phyloP scores from a whole-genome alignment of 1,284 basidiomycete species.

The Ustilago tritici region DNA sequence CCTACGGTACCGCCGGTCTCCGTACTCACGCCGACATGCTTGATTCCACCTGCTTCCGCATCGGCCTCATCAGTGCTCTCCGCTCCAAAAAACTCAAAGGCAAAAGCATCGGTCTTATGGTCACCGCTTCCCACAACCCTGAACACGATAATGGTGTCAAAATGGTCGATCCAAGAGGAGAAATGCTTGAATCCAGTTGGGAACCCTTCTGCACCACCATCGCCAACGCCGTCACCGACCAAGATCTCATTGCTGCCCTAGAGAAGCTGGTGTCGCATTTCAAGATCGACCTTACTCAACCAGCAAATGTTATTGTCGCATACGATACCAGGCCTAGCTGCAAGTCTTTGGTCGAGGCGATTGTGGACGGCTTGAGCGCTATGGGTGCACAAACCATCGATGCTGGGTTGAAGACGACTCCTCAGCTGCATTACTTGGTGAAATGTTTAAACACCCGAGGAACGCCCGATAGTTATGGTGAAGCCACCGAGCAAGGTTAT shows the following conservation, averaged over 20 bases:
- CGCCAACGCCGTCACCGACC: constrained; percentile 84
- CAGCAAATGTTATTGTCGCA: constrained; percentile 87
- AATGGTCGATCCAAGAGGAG: constrained; percentile 95
- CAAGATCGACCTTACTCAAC: constrained; percentile 83
- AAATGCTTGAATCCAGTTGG: constrained; percentile 98
- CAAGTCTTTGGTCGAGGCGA: constrained; percentile 80
- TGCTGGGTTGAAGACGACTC: constrained; percentile 88
- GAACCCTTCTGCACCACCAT: constrained; percentile 87
- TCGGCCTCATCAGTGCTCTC: constrained; percentile 89
- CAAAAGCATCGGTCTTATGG: constrained; percentile 95
- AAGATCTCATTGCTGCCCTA: constrained; percentile 79
- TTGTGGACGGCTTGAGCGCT: constrained; percentile 84
- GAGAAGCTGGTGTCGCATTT: constrained; percentile 76
- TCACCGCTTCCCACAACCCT: constrained; percentile 98
- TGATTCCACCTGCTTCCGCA: constrained; percentile 92
- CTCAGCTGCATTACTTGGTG: constrained; percentile 95
- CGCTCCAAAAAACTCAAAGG: constrained; percentile 90
- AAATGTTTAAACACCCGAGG: constrained; percentile 87
- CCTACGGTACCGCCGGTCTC: constrained; percentile 96
- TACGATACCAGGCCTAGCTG: constrained; percentile 94
- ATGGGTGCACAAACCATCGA: constrained; percentile 72
- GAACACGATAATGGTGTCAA: constrained; percentile 98
- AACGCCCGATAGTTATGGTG: constrained; percentile 79
- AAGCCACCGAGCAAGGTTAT: constrained; percentile 87
- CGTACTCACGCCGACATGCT: constrained; percentile 85